Percentiles rank a stretch among this genome's conserved stretches.
Evolutionary conservation across 805 yeast genomes (phyloP).

Genomic region (Candida ulmi): DNA sequence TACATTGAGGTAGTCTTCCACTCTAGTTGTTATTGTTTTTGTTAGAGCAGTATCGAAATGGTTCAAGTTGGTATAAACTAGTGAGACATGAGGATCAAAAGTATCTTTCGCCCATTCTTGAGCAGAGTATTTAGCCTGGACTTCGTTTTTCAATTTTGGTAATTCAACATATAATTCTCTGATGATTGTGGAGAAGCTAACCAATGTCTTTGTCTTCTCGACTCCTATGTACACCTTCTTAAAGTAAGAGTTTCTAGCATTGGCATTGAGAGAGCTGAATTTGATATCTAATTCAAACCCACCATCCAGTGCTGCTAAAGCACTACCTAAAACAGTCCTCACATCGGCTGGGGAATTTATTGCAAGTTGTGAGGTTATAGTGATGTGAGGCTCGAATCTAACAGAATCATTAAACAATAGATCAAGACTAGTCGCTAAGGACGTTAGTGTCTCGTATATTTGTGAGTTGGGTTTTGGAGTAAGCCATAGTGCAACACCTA

Average conservation of each 20-base stretch:
- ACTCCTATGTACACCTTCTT: slow-evolving; percentile 19
- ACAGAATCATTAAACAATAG: slow-evolving; percentile 74
- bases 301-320: slow-evolving; percentile 46
- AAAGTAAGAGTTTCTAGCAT: slow-evolving; percentile 16
- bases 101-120: slow-evolving; percentile 50
- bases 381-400: slow-evolving; percentile 68
- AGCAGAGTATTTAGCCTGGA: slow-evolving; percentile 38
- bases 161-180: slow-evolving; percentile 50
- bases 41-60: slow-evolving; percentile 65
- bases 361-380: slow-evolving; percentile 58
- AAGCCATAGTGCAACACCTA: slow-evolving; percentile 65
- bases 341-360: slow-evolving; percentile 51
- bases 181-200: slow-evolving; percentile 39
- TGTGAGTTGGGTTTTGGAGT: slow-evolving; percentile 55
- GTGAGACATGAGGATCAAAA: slow-evolving; percentile 68
- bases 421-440: slow-evolving; percentile 57
- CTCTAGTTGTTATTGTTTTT: slow-evolving; percentile 56
- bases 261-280: slow-evolving; percentile 12
- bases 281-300: slow-evolving; percentile 8
- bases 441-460: slow-evolving; percentile 48
- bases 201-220: slow-evolving; percentile 17
- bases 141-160: slow-evolving; percentile 26
- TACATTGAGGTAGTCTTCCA: slow-evolving; percentile 55
- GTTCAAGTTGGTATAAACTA: slow-evolving; percentile 58
- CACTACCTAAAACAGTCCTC: slow-evolving; percentile 48